Base-by-base conservation (phyloP, 352 stramenopile species). In the Globisporangium canariense region DNA sequence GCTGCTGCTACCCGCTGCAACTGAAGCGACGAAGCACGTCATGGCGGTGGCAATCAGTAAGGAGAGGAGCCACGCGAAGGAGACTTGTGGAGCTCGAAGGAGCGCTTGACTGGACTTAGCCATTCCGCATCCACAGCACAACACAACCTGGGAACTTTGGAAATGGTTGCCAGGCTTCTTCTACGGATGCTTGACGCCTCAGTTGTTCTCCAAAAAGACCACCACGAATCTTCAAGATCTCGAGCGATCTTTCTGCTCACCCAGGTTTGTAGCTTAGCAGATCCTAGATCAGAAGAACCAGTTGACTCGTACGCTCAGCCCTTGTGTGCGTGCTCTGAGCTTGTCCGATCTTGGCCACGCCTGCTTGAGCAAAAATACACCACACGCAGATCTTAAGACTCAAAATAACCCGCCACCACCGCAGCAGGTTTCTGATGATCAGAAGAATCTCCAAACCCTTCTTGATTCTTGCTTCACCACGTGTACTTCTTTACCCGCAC, bases 341-440 rank as follows among this genome's bases (percentile, higher is more conserved):
- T 28, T 28, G 25, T 28, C 25, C 2, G 40, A 46, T 46, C 40
- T 46, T 46, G 36, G 25, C 25, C 25, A 28, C 36, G 1, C 36
- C 36, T n/a, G 40, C 40, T 14, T 46, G 40, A 11, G 14, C 40
- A 54, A 54, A 54, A 54, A 54, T 54, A 54, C 20, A 52, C 20
- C n/a, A 32, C n/a, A 14, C 1, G 5, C 10, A 18, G 46, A 52
- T 32, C 20, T 16, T 18, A 18, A n/a, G 22, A 30, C 47, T 53
- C 22, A 11, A 53, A 34, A 53, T 34, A 34, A 46, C 18, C 40
- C 40, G 20, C 4, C 32, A 28, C 38, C 46, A 32, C 22, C 47
- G 34, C 47, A 20, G 10, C 20, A 32, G 20, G 4, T 8, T 32
- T 52, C 46, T 52, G 20, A 32, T 32, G 18, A 50, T 25, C n/a